A percentile compares a stretch with the other conserved stretches of the same genome.
phyloP scores from a whole-genome alignment of 164 flowering plant species.

The Kalanchoe fedtschenkoi region DNA sequence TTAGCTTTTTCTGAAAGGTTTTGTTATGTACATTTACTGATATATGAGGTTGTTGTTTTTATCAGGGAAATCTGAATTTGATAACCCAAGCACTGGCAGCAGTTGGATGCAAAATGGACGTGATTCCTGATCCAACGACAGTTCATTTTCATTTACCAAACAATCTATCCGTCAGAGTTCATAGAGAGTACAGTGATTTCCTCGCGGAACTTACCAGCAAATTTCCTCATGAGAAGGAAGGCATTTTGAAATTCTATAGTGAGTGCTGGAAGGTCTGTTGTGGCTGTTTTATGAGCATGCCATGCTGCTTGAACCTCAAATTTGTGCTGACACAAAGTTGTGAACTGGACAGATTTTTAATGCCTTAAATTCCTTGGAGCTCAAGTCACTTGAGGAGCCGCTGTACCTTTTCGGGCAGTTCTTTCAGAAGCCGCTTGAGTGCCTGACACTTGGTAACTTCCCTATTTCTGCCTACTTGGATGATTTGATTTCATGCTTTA shows the following conservation, averaged over 20 bases:
- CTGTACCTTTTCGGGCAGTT: slow-evolving; percentile 93
- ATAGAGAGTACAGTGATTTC: slow-evolving; percentile 67
- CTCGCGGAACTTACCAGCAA: slow-evolving; percentile 50
- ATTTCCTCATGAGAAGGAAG: slow-evolving; percentile 89
- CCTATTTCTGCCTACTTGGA: neutral
- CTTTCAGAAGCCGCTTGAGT: slow-evolving; percentile 82
- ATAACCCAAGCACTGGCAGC: slow-evolving; percentile 96
- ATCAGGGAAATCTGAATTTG: slow-evolving; percentile 89
- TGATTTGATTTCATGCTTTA: neutral
- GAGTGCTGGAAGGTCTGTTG: slow-evolving; percentile 88
- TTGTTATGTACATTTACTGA: neutral
- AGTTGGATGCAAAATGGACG: slow-evolving; percentile 80
- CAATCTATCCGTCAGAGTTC: slow-evolving; percentile 71
- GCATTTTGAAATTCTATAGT: slow-evolving; percentile 73
- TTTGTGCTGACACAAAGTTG: neutral
- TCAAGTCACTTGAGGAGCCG: slow-evolving; percentile 96
- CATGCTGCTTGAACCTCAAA: neutral
- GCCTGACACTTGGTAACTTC: slow-evolving; percentile 80
- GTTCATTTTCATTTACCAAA: slow-evolving; percentile 91
- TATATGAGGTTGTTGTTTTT: neutral
- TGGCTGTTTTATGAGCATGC: slow-evolving; percentile 4
- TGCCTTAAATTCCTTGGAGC: slow-evolving; percentile 80
- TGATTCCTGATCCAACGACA: slow-evolving; percentile 92
- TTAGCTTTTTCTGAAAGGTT: neutral
- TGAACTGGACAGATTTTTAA: slow-evolving; percentile 54